Percentiles rank a stretch among this genome's conserved stretches.
Conservation (phyloP, 2,329 filamentous ascomycete genomes). For the Penicillium griseofulvum region DNA sequence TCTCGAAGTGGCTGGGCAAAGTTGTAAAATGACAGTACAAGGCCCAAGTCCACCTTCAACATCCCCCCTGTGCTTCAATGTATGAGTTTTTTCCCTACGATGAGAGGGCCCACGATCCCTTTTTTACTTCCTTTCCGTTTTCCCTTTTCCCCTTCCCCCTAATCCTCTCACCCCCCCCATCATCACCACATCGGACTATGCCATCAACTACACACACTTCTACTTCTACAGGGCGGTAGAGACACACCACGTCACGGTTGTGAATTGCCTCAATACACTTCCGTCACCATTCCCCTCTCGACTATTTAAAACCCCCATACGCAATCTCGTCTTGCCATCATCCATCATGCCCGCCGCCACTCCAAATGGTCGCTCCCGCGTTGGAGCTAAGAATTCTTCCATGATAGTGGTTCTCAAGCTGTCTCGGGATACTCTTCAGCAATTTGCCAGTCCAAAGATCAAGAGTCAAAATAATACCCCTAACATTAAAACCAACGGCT, state of each 20-base stretch:
- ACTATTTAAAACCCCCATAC: conserved; percentile 3
- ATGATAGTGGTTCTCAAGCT: conserved; percentile 41
- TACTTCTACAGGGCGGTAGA: conserved; percentile 21
- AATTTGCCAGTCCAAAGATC: conserved; percentile 25
- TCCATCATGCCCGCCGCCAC: conserved; percentile 25
- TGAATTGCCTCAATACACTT: conserved; percentile 9
- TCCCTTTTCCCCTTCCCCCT: conserved; percentile 13
- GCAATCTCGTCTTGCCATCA: neutral
- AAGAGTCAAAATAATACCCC: conserved; percentile 11
- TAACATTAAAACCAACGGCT: conserved; percentile 30
- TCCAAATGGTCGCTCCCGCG: conserved; percentile 36
- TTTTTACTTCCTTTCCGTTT: conserved; percentile 19
- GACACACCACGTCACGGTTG: conserved; percentile 25
- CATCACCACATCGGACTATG: conserved; percentile 29
- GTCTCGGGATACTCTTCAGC: conserved; percentile 35
- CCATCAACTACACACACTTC: conserved; percentile 28
- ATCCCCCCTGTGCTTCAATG: conserved; percentile 15
- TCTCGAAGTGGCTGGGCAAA: neutral
- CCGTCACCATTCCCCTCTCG: conserved; percentile 5
- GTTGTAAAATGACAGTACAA: conserved; percentile 4
- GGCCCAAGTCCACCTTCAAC: conserved; percentile 8
- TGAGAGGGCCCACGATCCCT: conserved; percentile 27
- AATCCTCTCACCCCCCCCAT: conserved; percentile 8
- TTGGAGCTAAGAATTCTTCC: conserved; percentile 27
- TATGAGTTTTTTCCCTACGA: conserved; percentile 1